Evolutionary conservation across 257 asterid species (phyloP).

Genomic region (Forsythia viridissima): DNA sequence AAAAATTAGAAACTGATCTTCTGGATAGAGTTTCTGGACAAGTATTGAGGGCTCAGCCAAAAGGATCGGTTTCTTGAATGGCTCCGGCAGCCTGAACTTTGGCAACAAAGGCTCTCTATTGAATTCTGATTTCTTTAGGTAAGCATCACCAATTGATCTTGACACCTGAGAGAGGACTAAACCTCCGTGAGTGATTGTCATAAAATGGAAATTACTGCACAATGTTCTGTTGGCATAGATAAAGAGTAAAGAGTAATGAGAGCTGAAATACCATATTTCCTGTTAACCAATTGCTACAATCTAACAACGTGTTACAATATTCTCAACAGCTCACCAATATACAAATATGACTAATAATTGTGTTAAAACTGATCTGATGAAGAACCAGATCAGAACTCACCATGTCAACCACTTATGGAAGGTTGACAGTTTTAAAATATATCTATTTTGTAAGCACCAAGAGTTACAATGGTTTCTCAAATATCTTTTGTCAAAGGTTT

Average conservation of each 20-base stretch:
- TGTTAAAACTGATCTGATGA: too few relatives aligned
- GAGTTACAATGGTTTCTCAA: background rate
- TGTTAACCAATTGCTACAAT: background rate
- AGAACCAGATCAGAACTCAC: background rate
- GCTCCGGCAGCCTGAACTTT: constrained; percentile 62
- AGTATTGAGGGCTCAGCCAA: constrained; percentile 71
- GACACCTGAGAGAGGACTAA: constrained; percentile 51
- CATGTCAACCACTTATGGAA: background rate
- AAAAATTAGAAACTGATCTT: constrained; percentile 73
- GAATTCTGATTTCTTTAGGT: constrained; percentile 70
- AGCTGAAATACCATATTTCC: background rate
- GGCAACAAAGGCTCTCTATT: constrained; percentile 61
- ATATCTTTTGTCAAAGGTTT: background rate
- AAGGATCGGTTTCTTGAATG: constrained; percentile 69
- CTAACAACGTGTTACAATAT: background rate
- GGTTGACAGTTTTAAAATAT: background rate
- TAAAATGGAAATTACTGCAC: background rate
- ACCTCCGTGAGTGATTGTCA: constrained; percentile 1
- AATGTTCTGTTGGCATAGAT: background rate
- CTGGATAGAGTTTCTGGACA: constrained; percentile 55
- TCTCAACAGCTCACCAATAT: too few relatives aligned
- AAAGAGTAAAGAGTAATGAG: background rate
- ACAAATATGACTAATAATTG: too few relatives aligned
- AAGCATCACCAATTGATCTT: constrained; percentile 85
- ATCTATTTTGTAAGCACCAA: background rate